Conservation (phyloP, 352 stramenopile species). For the Phytophthora macrochlamydospora region DNA sequence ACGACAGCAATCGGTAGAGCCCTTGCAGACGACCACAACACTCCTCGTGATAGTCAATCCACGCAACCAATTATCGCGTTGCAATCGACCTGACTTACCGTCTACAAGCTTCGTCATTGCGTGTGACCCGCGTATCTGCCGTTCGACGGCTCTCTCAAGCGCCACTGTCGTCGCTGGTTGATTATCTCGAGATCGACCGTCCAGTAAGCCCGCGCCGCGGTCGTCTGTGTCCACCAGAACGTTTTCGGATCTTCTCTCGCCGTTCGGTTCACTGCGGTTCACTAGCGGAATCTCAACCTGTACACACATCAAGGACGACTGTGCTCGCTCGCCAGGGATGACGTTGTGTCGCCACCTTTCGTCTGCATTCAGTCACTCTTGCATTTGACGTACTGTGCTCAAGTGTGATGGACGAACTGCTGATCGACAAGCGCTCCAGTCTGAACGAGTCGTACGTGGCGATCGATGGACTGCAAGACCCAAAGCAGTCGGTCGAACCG, state of each 20-base stretch:
- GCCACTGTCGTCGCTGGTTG: neutral
- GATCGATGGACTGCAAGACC: neutral
- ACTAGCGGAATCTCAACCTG: neutral
- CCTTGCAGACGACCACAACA: too few species aligned
- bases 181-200: neutral
- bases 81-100: too few species aligned
- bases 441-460: constrained; percentile 17
- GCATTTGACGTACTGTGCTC: neutral
- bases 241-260: neutral
- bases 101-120: neutral
- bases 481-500: constrained; percentile 7
- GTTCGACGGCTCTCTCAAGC: neutral
- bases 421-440: constrained; percentile 10
- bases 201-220: neutral
- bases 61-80: too few species aligned
- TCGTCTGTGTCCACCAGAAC: neutral
- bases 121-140: neutral
- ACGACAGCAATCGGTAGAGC: too few species aligned
- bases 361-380: neutral
- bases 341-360: neutral
- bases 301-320: neutral
- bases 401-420: constrained; percentile 18
- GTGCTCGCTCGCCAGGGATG: neutral
- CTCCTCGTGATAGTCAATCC: too few species aligned
- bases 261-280: neutral